Evolutionary conservation across 2,329 filamentous ascomycete genomes (phyloP).

Genomic region (Ascosphaera aggregata): DNA sequence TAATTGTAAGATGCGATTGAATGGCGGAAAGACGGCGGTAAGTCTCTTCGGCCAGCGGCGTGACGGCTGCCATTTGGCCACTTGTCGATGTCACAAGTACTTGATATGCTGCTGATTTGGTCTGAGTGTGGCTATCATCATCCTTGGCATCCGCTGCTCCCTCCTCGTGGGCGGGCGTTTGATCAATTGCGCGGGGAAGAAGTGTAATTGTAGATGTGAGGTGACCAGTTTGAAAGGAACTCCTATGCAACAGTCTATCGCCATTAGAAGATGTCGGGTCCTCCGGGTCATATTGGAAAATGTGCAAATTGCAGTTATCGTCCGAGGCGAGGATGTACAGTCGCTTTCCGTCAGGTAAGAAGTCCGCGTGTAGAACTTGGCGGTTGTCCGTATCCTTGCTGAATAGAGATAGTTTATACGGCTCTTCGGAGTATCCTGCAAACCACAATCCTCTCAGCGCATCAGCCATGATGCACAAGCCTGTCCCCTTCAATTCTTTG

Average conservation of each 20-base stretch:
- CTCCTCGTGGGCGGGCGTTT: conserved; percentile 17
- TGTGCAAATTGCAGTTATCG: conserved; percentile 62
- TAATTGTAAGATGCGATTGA: conserved; percentile 53
- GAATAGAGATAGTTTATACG: conserved; percentile 83
- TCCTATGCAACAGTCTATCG: conserved; percentile 63
- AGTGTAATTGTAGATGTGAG: conserved; percentile 51
- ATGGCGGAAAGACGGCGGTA: conserved; percentile 71
- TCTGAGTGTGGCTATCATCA: neutral
- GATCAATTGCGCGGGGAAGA: conserved; percentile 33
- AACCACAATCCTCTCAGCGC: conserved; percentile 91
- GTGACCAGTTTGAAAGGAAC: conserved; percentile 72
- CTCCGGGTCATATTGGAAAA: conserved; percentile 86
- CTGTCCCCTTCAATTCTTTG: conserved; percentile 61
- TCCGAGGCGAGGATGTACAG: conserved; percentile 68
- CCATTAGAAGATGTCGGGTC: conserved; percentile 87
- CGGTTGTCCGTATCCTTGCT: conserved; percentile 63
- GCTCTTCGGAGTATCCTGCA: conserved; percentile 86
- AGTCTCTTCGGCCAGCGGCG: conserved; percentile 50
- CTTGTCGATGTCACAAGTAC: conserved; percentile 52
- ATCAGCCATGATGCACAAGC: conserved; percentile 71
- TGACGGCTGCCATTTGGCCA: conserved; percentile 54
- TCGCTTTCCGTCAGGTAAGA: conserved; percentile 64
- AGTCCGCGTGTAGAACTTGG: conserved; percentile 62
- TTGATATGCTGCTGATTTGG: conserved; percentile 13
- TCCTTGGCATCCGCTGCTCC: conserved; percentile 10